phyloP scores from a whole-genome alignment of 2,329 filamentous ascomycete species.

The Basipetospora chlamydospora region DNA sequence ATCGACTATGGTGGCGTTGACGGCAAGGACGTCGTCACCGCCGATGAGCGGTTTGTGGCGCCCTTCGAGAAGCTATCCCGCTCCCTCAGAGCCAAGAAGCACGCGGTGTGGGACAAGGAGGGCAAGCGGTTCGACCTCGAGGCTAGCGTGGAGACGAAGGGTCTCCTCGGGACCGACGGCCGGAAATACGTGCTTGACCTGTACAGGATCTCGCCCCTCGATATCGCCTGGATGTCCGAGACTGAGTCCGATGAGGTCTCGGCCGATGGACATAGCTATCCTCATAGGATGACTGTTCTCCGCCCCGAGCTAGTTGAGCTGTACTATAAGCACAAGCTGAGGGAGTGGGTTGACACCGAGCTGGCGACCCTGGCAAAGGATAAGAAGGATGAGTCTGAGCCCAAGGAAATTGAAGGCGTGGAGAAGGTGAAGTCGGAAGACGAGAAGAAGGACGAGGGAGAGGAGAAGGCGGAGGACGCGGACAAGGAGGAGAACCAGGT shows the following conservation, averaged over 20 bases:
- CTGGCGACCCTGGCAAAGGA: slow-evolving; percentile 43
- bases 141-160: slow-evolving; percentile 94
- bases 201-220: slow-evolving; percentile 85
- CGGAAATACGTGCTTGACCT: slow-evolving; percentile 95
- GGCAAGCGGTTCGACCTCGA: slow-evolving; percentile 80
- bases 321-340: slow-evolving; percentile 72
- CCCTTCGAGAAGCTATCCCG: slow-evolving; percentile 86
- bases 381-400: slow-evolving; percentile 15
- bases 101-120: slow-evolving; percentile 97
- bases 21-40: slow-evolving; percentile 87
- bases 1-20: slow-evolving; percentile 98
- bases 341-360: slow-evolving; percentile 74
- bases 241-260: slow-evolving; percentile 25
- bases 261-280: slow-evolving; percentile 46
- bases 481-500: slow-evolving; percentile 14
- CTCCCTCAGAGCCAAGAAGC: slow-evolving; percentile 80
- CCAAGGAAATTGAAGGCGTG: slow-evolving; percentile 19
- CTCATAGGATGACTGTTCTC: slow-evolving; percentile 91
- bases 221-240: slow-evolving; percentile 82
- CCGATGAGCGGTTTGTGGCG: slow-evolving; percentile 70
- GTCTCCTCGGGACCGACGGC: slow-evolving; percentile 88
- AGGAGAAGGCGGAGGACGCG: slow-evolving; percentile 7
- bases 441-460: slow-evolving; percentile 4
- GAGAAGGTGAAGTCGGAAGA: slow-evolving; percentile 18
- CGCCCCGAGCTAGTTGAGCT: slow-evolving; percentile 80